phyloP scores from a whole-genome alignment of 2,329 filamentous ascomycete genomes.

The Curvularia sp. region DNA sequence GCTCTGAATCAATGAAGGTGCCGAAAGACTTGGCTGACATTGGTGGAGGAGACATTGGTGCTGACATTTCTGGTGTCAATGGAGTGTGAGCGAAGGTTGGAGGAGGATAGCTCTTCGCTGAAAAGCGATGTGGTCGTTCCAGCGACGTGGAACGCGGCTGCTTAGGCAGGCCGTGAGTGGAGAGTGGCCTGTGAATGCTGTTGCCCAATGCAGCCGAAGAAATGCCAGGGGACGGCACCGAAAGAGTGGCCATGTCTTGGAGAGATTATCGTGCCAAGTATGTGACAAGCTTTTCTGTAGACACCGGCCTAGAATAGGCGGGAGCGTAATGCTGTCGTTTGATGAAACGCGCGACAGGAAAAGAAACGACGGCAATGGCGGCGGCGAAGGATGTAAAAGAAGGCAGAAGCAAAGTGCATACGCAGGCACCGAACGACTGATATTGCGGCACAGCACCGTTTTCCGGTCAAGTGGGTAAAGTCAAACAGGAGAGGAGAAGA shows the following conservation, averaged over 20 bases:
- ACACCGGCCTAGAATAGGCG: conserved; percentile 2
- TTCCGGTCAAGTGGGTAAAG: conserved; percentile 27
- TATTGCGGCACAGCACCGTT: conserved; percentile 27
- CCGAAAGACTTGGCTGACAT: conserved; percentile 48
- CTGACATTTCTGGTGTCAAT: conserved; percentile 34
- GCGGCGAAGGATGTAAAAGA: conserved; percentile 22
- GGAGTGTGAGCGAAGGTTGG: conserved; percentile 26
- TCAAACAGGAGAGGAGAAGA: conserved; percentile 25
- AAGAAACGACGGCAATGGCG: conserved; percentile 17
- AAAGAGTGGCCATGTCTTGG: conserved; percentile 32
- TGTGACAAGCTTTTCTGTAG: conserved; percentile 10
- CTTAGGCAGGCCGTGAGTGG: conserved; percentile 47
- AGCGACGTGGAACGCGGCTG: conserved; percentile 38
- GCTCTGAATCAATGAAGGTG: conserved; percentile 49
- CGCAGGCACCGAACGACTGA: conserved; percentile 14
- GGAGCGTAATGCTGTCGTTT: conserved; percentile 11
- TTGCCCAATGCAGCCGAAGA: conserved; percentile 30
- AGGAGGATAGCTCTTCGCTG: conserved; percentile 27
- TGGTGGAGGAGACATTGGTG: conserved; percentile 42
- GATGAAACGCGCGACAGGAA: conserved; percentile 14
- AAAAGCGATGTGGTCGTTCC: conserved; percentile 42
- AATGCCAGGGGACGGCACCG: conserved; percentile 34
- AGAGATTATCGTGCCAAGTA: conserved; percentile 14
- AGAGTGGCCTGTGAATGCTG: conserved; percentile 39
- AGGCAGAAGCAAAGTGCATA: conserved; percentile 17